Evolutionary conservation across 2,329 filamentous ascomycete species (phyloP), one percentile per base, ranked within the genome.

Genomic region (Penicillium frequentans): DNA sequence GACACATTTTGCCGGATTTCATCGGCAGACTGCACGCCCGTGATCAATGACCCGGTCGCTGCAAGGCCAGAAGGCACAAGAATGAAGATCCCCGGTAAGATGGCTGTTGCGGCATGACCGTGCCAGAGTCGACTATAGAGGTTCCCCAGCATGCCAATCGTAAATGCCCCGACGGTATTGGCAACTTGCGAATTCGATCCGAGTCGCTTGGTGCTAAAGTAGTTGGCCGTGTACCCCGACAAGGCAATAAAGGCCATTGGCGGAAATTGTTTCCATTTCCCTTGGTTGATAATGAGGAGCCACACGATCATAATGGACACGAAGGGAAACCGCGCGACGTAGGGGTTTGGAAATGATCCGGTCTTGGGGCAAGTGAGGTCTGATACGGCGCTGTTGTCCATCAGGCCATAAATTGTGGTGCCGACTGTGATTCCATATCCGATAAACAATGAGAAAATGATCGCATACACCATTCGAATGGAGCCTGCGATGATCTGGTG

Each of bases 31-130:
- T 78, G 78, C 39, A 86, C 75, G 16, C 84, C 84, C 1, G 78
- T 76, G 5, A 86, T 78, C 21, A 86, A 70, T n/a, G 77, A 81
- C 0, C 84, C 84, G 29, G 77, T 78, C 0, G 84, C 82, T 4
- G 83, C 81, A 6, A 87, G 73, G 2, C 84, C 84, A 6, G 79
- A 83, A 0, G 84, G 84, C 1, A 87, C 84, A 58, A 85, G 83
- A 5, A 86, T 82, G 62, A 95, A 96, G 62, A 96, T 95, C 3
- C 89, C 91, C 0, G 92, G 91, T 13, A 96, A 78, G 80, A 96
- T 90, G 2, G 90, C 89, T 0, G 91, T 90, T 0, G 91, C 91
- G 0, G 92, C 91, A 5, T 96, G 84, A 1, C 89, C 90, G 70
- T 92, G 91, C 21, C 88, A 73, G 23, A 80, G 64, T 4, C 90